Evolutionary conservation across 83 land plant species (phyloP), one percentile per base, ranked within the genome.

Genomic region (Thuja plicata): DNA sequence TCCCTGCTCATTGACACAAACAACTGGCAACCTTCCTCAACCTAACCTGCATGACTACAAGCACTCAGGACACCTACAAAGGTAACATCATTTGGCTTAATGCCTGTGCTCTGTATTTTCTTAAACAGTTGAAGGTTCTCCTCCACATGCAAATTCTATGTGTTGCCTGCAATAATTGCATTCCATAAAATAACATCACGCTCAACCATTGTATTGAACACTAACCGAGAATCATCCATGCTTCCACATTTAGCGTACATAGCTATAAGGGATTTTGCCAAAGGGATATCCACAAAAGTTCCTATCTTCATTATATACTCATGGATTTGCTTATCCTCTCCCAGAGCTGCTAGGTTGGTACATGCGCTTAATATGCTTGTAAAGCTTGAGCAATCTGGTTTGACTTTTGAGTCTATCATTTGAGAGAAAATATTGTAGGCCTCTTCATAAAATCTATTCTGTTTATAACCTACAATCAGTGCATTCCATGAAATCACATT

Each of bases 231-330:
- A 83, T 92, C 93, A 32, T 86, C 90, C 24, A 95, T 91, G 83
- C 79, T 89, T 35, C 95, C 93, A 88, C 93, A 92, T 89, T 88
- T 94, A 85, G 91, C 54, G 62, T 94, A 94, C 93, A 94, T 92
- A 89, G 91, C 91, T 82, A 91, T 86, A n/a, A 92, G 84, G 2
- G 92, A 70, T 73, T 84, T 86, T 7, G 34, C 87, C 32, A 91
- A 16, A 55, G 60, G 24, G 24, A 85, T 77, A 76, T 91, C 92
- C 32, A 30, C 27, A 10, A 19, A 38, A 80, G 83, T 87, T 9
- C 91, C 94, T 88, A 30, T 80, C 94, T 88, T 94, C 57, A 88
- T 83, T n/a, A 92, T 84, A 34, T 60, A 50, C 11, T 89, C 89
- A 88, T 94, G 95, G 12, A 94, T 52, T 78, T 88, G 94, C 81